phyloP scores from a whole-genome alignment of 176 grass and related monocot genomes.

The Aegilops bicornis region DNA sequence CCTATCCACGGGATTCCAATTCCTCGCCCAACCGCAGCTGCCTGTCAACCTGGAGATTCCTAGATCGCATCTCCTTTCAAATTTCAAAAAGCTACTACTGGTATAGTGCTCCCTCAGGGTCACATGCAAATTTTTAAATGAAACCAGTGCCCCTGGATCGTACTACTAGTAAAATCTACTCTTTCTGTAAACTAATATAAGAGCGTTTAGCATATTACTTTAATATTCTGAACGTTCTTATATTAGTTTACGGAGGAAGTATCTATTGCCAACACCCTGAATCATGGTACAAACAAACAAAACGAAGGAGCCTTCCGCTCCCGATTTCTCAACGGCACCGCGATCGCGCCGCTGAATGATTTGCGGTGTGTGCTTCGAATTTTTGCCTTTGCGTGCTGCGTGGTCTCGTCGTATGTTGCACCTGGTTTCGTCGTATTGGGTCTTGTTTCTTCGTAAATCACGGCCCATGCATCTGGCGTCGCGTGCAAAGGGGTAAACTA shows the following conservation, averaged over 20 bases:
- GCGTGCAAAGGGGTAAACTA: not conserved
- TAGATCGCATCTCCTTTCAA: constrained; percentile 21
- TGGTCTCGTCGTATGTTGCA: constrained; percentile 14
- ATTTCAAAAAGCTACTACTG: constrained; percentile 25
- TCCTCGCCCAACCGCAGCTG: not conserved
- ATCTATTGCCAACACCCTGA: not conserved
- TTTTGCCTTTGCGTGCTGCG: not conserved
- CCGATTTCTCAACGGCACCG: not conserved
- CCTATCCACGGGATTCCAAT: not conserved
- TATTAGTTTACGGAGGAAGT: no score
- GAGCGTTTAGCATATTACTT: no score
- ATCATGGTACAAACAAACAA: not conserved
- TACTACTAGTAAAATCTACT: no score
- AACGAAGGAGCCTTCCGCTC: constrained; percentile 8
- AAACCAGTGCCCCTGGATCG: no score
- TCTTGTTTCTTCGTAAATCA: not conserved
- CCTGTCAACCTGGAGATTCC: not conserved
- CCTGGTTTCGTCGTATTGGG: constrained; percentile 21
- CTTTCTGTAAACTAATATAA: no score
- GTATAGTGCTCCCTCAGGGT: not conserved
- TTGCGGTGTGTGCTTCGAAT: not conserved
- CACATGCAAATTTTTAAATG: not conserved
- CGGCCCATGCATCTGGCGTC: not conserved
- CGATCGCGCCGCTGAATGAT: not conserved
- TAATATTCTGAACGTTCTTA: no score